Evolutionary conservation across 2,329 filamentous ascomycete genomes (phyloP), one percentile per base, ranked within the genome.

Genomic region (Rhynchosporium graminicola): DNA sequence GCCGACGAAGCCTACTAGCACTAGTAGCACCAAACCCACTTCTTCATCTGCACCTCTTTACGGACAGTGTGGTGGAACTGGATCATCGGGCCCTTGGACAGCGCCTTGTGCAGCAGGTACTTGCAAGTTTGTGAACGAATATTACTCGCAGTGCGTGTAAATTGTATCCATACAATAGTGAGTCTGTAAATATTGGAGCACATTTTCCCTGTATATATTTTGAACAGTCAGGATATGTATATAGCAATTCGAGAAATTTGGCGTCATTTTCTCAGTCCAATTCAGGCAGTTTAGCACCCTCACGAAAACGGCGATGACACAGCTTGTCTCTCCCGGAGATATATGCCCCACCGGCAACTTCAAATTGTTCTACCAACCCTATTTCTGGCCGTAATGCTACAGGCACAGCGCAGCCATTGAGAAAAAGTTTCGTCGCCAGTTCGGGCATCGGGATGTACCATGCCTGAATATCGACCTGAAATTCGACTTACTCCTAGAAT

Each of bases 101-200:
- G 45, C 29, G n/a, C 57, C 20, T 51, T 51, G 47, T 51, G 47
- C 29, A 4, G n/a, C 28, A 6, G 57, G 57, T 5, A 59, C 45
- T 50, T 59, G 57, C 57, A 59, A 50, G n/a, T 59, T 28, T 29
- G 46, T 47, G 3, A 59, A 59, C n/a, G 57, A 46, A 12, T 59
- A 45, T 45, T 59, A 59, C 12, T 59, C 57, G n/a, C 57, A 59
- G 12, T 59, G 57, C 38, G 31, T 59, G 15, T 36, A 33, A 7
- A 20, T 2, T 8, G n/a, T 28, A n/a, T 20, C 26, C 3, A 10
- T 8, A 26, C 6, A 46, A 4, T 28, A n/a, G 20, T 3, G 9
- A 26, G 9, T 28, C 5, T 51, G 47, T 51, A 51, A 6, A 51
- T 51, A 51, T 6, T 29, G 15, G 26, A 29, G 15, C 7, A 12